Evolutionary conservation across 2,329 filamentous ascomycete genomes (phyloP).

Genomic region (Sporothrix protearum): DNA sequence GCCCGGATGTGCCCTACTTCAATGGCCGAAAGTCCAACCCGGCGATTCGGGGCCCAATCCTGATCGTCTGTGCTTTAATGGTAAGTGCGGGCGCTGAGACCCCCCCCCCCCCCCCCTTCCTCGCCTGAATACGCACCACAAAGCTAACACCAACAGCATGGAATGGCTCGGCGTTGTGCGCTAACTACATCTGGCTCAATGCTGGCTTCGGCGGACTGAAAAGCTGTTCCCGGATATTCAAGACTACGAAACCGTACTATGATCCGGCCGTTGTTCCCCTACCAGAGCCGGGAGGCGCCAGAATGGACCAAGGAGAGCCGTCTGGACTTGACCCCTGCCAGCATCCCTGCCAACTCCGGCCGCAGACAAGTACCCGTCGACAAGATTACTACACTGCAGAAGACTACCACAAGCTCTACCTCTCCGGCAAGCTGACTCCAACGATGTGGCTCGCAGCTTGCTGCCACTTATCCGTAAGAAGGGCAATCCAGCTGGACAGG

Average conservation of each 20-base stretch:
- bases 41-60: constrained; percentile 51
- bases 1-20: constrained; percentile 43
- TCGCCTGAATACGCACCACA: background rate
- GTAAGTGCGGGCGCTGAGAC: constrained; percentile 40
- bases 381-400: constrained; percentile 46
- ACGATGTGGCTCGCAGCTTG: constrained; percentile 45
- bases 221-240: constrained; percentile 51
- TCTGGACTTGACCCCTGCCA: constrained; percentile 24
- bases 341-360: constrained; percentile 13
- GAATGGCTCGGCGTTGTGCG: constrained; percentile 54
- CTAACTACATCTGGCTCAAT: constrained; percentile 57
- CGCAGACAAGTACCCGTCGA: constrained; percentile 35
- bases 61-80: constrained; percentile 54
- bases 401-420: constrained; percentile 45
- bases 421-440: constrained; percentile 46
- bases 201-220: constrained; percentile 59
- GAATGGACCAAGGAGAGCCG: constrained; percentile 29
- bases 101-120: too few species aligned
- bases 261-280: constrained; percentile 46
- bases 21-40: constrained; percentile 53
- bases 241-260: constrained; percentile 47
- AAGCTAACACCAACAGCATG: constrained; percentile 40
- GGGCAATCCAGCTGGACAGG: constrained; percentile 33
- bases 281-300: constrained; percentile 45
- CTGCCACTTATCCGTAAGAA: constrained; percentile 42